phyloP scores from a whole-genome alignment of 1,284 basidiomycete genomes.

The Tylopilus orsonianus region DNA sequence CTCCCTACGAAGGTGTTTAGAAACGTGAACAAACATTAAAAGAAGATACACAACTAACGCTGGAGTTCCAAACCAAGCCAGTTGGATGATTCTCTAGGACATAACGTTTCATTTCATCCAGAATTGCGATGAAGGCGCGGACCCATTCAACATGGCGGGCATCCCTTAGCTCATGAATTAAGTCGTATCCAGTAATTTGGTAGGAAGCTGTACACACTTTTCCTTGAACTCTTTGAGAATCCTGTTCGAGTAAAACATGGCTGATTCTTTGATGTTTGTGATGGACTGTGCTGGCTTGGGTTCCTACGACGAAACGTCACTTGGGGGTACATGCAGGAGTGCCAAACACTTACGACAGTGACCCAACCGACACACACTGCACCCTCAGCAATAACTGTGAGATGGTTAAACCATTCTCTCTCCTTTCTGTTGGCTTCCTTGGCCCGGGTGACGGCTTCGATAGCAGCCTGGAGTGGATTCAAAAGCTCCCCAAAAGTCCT shows the following conservation, averaged over 20 bases:
- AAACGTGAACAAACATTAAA: neutral
- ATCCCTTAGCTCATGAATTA: slow-evolving; percentile 56
- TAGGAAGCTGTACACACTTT: slow-evolving; percentile 52
- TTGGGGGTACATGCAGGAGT: slow-evolving; percentile 5
- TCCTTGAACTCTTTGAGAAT: slow-evolving; percentile 94
- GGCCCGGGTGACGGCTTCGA: slow-evolving; percentile 74
- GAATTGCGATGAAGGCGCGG: slow-evolving; percentile 64
- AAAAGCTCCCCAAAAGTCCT: slow-evolving; percentile 63
- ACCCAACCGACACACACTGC: slow-evolving; percentile 93
- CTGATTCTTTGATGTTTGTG: slow-evolving; percentile 85
- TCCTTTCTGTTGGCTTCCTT: slow-evolving; percentile 86
- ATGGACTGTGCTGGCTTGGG: slow-evolving; percentile 84
- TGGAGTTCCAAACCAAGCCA: slow-evolving; percentile 88
- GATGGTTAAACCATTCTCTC: slow-evolving; percentile 80
- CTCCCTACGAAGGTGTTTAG: slow-evolving; percentile 47
- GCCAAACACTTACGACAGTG: slow-evolving; percentile 58
- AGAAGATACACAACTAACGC: slow-evolving; percentile 44
- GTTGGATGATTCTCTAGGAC: slow-evolving; percentile 87
- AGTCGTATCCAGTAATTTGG: neutral
- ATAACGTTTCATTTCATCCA: slow-evolving; percentile 84
- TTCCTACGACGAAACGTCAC: slow-evolving; percentile 45
- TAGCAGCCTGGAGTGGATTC: slow-evolving; percentile 69
- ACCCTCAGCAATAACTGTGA: slow-evolving; percentile 82
- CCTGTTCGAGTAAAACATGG: slow-evolving; percentile 88
- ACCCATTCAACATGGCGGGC: slow-evolving; percentile 91